Conservation (phyloP, 1,139 yeast genomes). For the Magnusiomyces ingens region DNA sequence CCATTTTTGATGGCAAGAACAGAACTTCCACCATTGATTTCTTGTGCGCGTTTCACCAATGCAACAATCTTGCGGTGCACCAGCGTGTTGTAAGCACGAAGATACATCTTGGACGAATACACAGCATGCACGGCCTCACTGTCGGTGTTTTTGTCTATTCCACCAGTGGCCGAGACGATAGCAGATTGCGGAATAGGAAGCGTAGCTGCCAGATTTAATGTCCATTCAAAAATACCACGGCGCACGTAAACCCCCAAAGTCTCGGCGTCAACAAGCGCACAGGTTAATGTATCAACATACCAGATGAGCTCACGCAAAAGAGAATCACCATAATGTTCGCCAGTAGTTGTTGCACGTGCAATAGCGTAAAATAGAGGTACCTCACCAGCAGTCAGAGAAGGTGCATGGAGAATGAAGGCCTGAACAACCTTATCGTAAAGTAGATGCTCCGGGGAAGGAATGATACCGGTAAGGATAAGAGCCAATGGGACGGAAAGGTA, state of each 20-base stretch:
- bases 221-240: conserved; percentile 60
- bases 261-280: conserved; percentile 40
- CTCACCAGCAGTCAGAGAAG: conserved; percentile 2
- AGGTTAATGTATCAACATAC: conserved; percentile 49
- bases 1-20: conserved; percentile 60
- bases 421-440: conserved; percentile 5
- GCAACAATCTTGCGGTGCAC: conserved; percentile 38
- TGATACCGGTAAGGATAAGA: neutral
- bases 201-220: conserved; percentile 44
- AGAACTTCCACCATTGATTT: conserved; percentile 55
- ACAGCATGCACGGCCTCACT: conserved; percentile 14
- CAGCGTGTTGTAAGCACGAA: conserved; percentile 13
- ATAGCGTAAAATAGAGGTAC: conserved; percentile 4
- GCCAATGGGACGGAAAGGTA: conserved; percentile 3
- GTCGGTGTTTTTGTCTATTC: neutral
- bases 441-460: conserved; percentile 1
- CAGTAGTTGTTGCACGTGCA: conserved; percentile 7
- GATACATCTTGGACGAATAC: conserved; percentile 4
- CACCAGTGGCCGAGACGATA: neutral
- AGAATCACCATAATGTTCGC: conserved; percentile 9
- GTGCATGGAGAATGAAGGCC: conserved; percentile 1
- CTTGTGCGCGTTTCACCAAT: conserved; percentile 46
- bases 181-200: conserved; percentile 32
- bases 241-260: conserved; percentile 50
- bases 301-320: conserved; percentile 55